Evolutionary conservation across 257 asterid genomes (phyloP), one percentile per base, ranked within the genome.

Genomic region (Capsicum baccatum): DNA sequence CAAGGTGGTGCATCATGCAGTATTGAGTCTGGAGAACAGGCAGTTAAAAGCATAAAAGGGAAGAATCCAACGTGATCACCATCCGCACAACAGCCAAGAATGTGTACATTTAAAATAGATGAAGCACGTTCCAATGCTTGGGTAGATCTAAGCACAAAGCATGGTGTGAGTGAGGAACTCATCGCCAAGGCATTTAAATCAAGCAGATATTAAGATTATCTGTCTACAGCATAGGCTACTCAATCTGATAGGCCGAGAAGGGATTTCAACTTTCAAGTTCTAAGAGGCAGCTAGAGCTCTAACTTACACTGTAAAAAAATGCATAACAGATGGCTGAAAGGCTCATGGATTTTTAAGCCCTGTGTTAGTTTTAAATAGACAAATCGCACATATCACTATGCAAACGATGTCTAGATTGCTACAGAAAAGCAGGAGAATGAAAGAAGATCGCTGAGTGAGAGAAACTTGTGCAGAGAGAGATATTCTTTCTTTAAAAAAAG

Each of bases 221-320:
- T 52, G 44, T 62, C 79, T 9, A 42, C 81, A 76, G 3, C 81
- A 50, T 21, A 12, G 7, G 13, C 81, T 50, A 13, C 47, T 74
- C 44, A 10, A 73, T 50, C 19, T 47, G 39, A 73, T 11, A 73
- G 59, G 59, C 11, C 7, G 59, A n/a, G 80, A 52, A 58, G 3
- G 59, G 80, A 48, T 73, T 73, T 73, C 67, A 60, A 60, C 11
- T 60, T 60, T 60, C 67, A 60, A 9, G 14, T 60, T n/a, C 33
- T 60, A 60, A 60, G 33, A 6, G 67, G 37, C 26, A 60, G 67
- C 67, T 60, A n/a, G 35, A 60, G 35, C 26, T 26, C 37, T 60
- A 60, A n/a, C 67, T 60, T 60, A 26, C 67, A 60, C 10, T 60
- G 9, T 60, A 26, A 60, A 10, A 19, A 60, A 60, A 60, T 60